Percentiles rank a stretch among this genome's conserved stretches.
Conservation (phyloP, 2,329 filamentous ascomycete species). For the Pseudocercospora vitis region DNA sequence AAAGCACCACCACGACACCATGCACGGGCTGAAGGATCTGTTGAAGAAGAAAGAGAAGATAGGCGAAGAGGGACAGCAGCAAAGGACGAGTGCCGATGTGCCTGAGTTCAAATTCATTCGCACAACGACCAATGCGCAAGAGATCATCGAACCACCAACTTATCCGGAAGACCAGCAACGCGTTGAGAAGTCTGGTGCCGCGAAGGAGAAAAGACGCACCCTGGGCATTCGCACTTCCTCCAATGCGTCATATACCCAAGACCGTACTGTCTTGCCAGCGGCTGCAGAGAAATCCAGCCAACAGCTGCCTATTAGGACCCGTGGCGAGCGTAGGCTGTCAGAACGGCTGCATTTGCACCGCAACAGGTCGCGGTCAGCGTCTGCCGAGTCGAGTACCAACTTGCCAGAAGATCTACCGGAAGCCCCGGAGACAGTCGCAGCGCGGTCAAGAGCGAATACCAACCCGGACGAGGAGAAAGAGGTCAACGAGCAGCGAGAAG, state of each 20-base stretch:
- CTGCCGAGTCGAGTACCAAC: constrained; percentile 64
- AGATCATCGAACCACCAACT: constrained; percentile 71
- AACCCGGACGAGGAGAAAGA: constrained; percentile 39
- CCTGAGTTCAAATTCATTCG: constrained; percentile 82
- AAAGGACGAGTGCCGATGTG: constrained; percentile 37
- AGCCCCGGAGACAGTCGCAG: constrained; percentile 66
- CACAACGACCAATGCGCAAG: constrained; percentile 76
- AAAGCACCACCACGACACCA: constrained; percentile 26
- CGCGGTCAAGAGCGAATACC: constrained; percentile 22
- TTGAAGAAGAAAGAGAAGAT: constrained; percentile 63
- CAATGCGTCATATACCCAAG: constrained; percentile 33
- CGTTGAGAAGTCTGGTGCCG: constrained; percentile 5
- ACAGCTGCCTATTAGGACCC: constrained; percentile 31
- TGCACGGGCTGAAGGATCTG: constrained; percentile 61
- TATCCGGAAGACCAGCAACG: constrained; percentile 46
- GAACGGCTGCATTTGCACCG: constrained; percentile 70
- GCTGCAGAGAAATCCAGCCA: constrained; percentile 18
- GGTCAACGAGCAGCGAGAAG: constrained; percentile 58
- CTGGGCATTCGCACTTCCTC: constrained; percentile 40
- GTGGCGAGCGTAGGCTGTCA: constrained; percentile 56
- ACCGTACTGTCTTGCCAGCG: constrained; percentile 17
- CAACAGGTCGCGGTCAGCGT: constrained; percentile 47
- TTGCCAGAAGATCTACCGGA: constrained; percentile 78
- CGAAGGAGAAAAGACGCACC: constrained; percentile 29
- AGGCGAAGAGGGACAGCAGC: constrained; percentile 36